Base-by-base conservation (phyloP, 2,329 filamentous ascomycete species). In the Pseudocercospora ulei region DNA sequence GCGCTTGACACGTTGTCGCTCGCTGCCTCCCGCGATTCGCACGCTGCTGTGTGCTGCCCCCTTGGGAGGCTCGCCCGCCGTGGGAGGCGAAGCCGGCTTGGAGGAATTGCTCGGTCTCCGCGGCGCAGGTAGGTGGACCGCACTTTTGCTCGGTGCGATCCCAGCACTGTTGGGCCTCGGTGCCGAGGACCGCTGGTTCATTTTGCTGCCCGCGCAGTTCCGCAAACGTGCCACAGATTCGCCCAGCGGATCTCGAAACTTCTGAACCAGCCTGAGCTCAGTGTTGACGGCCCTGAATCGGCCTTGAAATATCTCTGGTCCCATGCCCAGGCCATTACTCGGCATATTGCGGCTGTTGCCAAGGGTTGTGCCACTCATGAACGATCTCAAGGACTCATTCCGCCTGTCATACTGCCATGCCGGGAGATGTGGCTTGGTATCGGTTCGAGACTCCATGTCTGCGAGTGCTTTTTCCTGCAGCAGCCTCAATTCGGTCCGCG, bases 231-330 rank as follows among this genome's bases (percentile, higher is more conserved):
- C 36, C 5, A 57, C 35, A 3, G 54, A 49, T 29, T 59, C 57
- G n/a, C 48, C 49, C 25, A 56, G 46, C 0, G 57, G 57, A 37
- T 58, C 53, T 12, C 54, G 55, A 39, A 56, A 59, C 31, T 54
- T 54, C 41, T 58, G 53, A 27, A 58, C 57, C 8, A 59, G 54
- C 33, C 50, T 48, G 22, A 59, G 39, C 42, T 59, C 57, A 4
- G 51, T 56, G 41, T 58, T 55, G 14, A 58, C 49, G 18, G 55
- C 57, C 33, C 54, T 51, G 46, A 59, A 59, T 24, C 57, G 47
- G 18, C 57, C 57, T 38, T 58, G 55, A 44, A 59, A 59, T 13
- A 56, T 52, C 34, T 57, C 56, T 5, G 57, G 53, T 8, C 55
- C 53, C 26, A 58, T 44, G 8, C 35, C 46, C 18, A 51, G n/a